Conservation (phyloP, 2,329 filamentous ascomycete genomes). For the Cadophora malorum region DNA sequence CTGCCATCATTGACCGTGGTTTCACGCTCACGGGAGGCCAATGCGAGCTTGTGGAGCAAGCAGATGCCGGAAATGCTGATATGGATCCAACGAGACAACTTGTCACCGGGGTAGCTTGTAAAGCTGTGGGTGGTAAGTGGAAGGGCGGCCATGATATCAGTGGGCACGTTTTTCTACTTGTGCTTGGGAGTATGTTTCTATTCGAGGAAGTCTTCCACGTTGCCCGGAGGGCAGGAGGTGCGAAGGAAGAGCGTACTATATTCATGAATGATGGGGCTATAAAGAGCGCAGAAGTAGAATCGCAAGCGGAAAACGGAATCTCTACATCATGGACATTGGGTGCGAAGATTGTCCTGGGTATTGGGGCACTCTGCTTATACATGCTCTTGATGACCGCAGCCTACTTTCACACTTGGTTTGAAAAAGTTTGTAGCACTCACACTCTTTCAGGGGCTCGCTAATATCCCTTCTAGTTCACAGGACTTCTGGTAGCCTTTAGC, state of each 20-base stretch:
- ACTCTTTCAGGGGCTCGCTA: slow-evolving; percentile 3
- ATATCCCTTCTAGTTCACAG: slow-evolving; percentile 51
- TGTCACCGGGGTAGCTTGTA: slow-evolving; percentile 81
- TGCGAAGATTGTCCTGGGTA: slow-evolving; percentile 62
- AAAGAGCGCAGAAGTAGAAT: slow-evolving; percentile 62
- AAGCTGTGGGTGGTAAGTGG: slow-evolving; percentile 82
- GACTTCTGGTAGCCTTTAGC: slow-evolving; percentile 54
- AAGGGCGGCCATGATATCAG: slow-evolving; percentile 95
- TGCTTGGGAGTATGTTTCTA: slow-evolving; percentile 81
- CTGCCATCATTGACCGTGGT: slow-evolving; percentile 85
- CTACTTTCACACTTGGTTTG: slow-evolving; percentile 98
- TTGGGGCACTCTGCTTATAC: slow-evolving; percentile 81
- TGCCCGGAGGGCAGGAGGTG: slow-evolving; percentile 55
- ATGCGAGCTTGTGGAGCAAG: slow-evolving; percentile 68
- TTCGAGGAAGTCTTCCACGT: slow-evolving; percentile 77
- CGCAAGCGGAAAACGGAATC: slow-evolving; percentile 27
- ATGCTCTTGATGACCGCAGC: slow-evolving; percentile 99
- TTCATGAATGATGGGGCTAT: slow-evolving; percentile 70
- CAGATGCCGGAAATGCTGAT: slow-evolving; percentile 53
- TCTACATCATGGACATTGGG: slow-evolving; percentile 51
- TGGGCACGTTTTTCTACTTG: slow-evolving; percentile 92
- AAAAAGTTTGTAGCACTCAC: slow-evolving; percentile 70
- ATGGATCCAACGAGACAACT: slow-evolving; percentile 56
- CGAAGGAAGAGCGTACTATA: slow-evolving; percentile 68
- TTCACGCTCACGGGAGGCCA: slow-evolving; percentile 88